phyloP scores from a whole-genome alignment of 192 early-diverging fungal genomes.

The Coemansia biformis region DNA sequence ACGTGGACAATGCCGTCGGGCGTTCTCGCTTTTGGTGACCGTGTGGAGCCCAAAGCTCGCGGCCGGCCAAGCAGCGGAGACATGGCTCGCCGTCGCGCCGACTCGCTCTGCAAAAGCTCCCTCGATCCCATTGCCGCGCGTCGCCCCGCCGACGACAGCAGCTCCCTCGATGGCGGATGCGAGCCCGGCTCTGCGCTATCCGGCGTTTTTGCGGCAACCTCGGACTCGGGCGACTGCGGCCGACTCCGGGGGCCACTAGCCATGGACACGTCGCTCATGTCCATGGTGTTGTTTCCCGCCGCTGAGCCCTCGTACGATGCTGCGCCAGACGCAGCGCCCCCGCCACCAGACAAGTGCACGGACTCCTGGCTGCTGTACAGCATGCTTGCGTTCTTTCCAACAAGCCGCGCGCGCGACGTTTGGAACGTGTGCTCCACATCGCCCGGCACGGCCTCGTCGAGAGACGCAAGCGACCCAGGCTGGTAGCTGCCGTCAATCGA shows the following conservation, averaged over 20 bases:
- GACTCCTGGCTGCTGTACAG: conserved; percentile 1
- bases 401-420: conserved; percentile 6
- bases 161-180: background rate
- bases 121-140: background rate
- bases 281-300: conserved; percentile 8
- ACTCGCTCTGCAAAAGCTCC: background rate
- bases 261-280: conserved; percentile 46
- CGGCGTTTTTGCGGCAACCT: conserved; percentile 7
- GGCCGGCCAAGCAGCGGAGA: conserved; percentile 15
- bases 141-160: background rate
- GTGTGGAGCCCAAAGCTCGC: conserved; percentile 4
- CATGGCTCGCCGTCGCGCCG: conserved; percentile 14
- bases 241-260: conserved; percentile 36
- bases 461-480: conserved; percentile 16
- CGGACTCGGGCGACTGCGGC: conserved; percentile 25
- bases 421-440: conserved; percentile 35
- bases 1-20: conserved; percentile 6
- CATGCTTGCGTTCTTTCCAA: background rate
- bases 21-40: conserved; percentile 3
- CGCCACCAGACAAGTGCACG: background rate
- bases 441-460: conserved; percentile 15
- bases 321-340: background rate
- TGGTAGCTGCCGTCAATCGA: conserved; percentile 7
- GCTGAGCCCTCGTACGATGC: conserved; percentile 9
- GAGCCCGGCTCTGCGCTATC: too few relatives aligned